phyloP scores from a whole-genome alignment of 371 early-diverging fungal genomes.

The Mortierella sp. region DNA sequence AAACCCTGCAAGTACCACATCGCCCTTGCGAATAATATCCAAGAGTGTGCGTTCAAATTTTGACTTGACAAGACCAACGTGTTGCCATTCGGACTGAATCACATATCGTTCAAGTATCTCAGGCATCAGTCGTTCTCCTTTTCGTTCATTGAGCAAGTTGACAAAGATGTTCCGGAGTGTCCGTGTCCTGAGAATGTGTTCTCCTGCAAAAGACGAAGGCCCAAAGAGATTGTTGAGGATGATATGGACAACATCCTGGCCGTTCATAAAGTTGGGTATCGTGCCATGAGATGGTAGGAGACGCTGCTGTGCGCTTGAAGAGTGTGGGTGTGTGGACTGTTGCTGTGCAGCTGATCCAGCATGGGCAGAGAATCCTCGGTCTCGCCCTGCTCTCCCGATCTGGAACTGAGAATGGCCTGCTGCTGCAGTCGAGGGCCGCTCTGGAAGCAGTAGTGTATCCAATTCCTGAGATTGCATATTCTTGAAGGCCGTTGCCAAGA shows the following conservation, averaged over 20 bases:
- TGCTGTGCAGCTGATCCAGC: slow-evolving; percentile 14
- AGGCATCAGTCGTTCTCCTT: slow-evolving; percentile 54
- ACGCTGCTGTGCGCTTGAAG: background rate
- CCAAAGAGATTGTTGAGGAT: slow-evolving; percentile 49
- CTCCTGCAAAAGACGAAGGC: slow-evolving; percentile 39
- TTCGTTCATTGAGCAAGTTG: slow-evolving; percentile 45
- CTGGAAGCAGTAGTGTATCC: slow-evolving; percentile 40
- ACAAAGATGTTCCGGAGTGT: slow-evolving; percentile 40
- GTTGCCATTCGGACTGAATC: slow-evolving; percentile 52
- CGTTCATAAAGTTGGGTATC: slow-evolving; percentile 45
- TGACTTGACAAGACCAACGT: slow-evolving; percentile 33
- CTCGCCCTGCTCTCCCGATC: slow-evolving; percentile 20
- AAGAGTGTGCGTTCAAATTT: slow-evolving; percentile 45
- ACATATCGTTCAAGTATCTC: slow-evolving; percentile 55
- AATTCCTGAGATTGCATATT: slow-evolving; percentile 51
- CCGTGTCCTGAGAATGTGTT: slow-evolving; percentile 23
- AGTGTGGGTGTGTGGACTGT: slow-evolving; percentile 17
- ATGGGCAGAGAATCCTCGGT: slow-evolving; percentile 31
- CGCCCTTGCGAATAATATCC: slow-evolving; percentile 52
- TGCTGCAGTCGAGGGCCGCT: slow-evolving; percentile 12
- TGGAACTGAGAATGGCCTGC: slow-evolving; percentile 13
- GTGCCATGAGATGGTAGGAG: slow-evolving; percentile 12
- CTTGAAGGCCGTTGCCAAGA: slow-evolving; percentile 44
- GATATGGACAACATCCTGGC: slow-evolving; percentile 49
- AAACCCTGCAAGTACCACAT: slow-evolving; percentile 31